A percentile compares a stretch with the other conserved stretches of the same genome.
These are phyloP conservation scores for Stephanodiscus triporus DNA, from an alignment of 108 stramenopile species.

Conservation along the genomic window DNA sequence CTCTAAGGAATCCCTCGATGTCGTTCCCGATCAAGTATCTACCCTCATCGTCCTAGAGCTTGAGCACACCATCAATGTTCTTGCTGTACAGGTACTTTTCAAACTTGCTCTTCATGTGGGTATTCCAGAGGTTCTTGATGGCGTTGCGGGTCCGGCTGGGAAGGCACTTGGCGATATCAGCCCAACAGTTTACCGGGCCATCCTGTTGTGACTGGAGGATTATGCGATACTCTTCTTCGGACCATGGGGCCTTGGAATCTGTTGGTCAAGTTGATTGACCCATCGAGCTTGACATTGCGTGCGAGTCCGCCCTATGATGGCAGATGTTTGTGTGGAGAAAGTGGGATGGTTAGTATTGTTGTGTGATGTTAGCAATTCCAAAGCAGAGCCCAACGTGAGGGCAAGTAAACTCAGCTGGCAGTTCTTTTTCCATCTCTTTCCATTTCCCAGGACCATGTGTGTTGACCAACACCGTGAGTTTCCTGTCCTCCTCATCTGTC, in stretches of 20 bases:
- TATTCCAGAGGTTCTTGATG: conserved; percentile 87
- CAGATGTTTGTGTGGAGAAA: neutral
- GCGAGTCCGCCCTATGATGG: conserved; percentile 51
- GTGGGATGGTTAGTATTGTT: neutral
- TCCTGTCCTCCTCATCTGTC: conserved; percentile 77
- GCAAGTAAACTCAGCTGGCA: conserved; percentile 48
- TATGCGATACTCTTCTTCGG: conserved; percentile 59
- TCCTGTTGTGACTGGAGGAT: conserved; percentile 65
- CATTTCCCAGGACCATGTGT: conserved; percentile 80
- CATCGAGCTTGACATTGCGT: conserved; percentile 83
- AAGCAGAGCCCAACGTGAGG: neutral
- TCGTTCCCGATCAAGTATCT: conserved; percentile 70
- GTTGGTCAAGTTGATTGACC: conserved; percentile 76
- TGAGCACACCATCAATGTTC: conserved; percentile 57
- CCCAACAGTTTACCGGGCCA: conserved; percentile 69
- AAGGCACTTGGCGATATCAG: conserved; percentile 76
- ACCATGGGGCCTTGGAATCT: conserved; percentile 72
- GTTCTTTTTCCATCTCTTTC: conserved; percentile 76
- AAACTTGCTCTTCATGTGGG: conserved; percentile 73
- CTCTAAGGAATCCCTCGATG: conserved; percentile 72
- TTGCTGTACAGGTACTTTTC: conserved; percentile 74
- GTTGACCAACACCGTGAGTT: conserved; percentile 60
- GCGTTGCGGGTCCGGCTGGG: conserved; percentile 81
- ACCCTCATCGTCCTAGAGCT: conserved; percentile 50
- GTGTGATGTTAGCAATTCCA: neutral